Evolutionary conservation across 805 yeast genomes (phyloP).

Genomic region (Spathaspora sp.): DNA sequence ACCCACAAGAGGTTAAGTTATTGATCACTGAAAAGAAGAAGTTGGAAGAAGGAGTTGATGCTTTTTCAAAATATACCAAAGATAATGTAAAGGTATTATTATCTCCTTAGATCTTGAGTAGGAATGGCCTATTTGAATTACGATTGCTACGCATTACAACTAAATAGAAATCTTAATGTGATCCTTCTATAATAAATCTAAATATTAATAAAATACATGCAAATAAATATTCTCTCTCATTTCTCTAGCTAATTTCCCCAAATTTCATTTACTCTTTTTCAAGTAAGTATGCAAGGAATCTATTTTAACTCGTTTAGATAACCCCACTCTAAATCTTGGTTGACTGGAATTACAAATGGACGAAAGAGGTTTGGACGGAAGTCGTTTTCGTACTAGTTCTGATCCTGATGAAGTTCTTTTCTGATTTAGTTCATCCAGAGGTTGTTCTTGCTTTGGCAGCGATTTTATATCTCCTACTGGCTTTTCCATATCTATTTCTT

Average conservation of each 20-base stretch:
- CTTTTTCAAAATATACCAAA: constrained; percentile 48
- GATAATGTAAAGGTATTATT: constrained; percentile 51
- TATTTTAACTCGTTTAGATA: constrained; percentile 18
- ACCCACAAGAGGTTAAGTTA: constrained; percentile 35
- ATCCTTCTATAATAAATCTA: neutral
- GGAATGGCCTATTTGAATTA: neutral
- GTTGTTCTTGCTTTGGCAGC: neutral
- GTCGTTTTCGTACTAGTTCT: constrained; percentile 1
- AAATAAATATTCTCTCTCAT: neutral
- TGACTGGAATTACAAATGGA: constrained; percentile 1
- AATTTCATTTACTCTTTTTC: constrained; percentile 1
- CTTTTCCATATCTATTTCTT: neutral
- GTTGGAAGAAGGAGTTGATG: constrained; percentile 49
- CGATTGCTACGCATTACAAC: neutral
- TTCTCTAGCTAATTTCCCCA: neutral
- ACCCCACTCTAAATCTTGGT: constrained; percentile 18
- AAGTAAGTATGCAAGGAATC: constrained; percentile 22
- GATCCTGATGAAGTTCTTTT: neutral
- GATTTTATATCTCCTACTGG: neutral
- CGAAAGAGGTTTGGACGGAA: constrained; percentile 4
- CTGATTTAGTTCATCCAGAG: neutral
- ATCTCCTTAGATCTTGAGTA: constrained; percentile 21
- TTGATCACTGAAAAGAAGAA: constrained; percentile 53
- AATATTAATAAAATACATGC: neutral
- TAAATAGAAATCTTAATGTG: neutral